These are phyloP conservation scores for Takakia lepidozioides DNA, from an alignment of 225 moss, liverwort and hornwort species.

Conservation along the genomic window DNA sequence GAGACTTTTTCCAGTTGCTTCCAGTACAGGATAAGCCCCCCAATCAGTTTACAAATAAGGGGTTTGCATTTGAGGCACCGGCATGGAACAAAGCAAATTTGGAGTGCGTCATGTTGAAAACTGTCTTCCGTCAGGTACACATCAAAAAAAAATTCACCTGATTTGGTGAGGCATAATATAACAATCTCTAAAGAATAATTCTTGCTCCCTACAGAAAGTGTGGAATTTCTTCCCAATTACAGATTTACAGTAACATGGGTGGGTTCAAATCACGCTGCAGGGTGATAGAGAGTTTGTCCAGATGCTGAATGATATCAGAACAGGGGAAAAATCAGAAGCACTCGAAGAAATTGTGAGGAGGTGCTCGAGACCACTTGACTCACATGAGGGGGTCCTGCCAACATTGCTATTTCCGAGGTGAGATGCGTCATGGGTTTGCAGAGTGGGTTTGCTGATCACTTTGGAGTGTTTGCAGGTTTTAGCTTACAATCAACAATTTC, in stretches of 20 bases:
- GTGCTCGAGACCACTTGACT: constrained; percentile 49
- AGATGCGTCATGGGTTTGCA: no score
- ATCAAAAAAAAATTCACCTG: no score
- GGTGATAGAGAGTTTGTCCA: constrained; percentile 45
- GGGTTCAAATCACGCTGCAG: no score
- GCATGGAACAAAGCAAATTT: constrained; percentile 39
- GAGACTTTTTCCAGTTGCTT: constrained; percentile 50
- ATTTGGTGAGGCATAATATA: no score
- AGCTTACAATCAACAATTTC: no score
- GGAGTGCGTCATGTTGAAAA: constrained; percentile 27
- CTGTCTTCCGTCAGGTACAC: constrained; percentile 38
- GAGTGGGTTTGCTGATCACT: no score
- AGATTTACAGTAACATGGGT: no score
- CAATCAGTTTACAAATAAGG: constrained; percentile 35
- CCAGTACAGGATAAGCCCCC: constrained; percentile 18
- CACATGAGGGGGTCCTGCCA: constrained; percentile 42
- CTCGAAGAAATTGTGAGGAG: constrained; percentile 42
- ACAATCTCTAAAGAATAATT: no score
- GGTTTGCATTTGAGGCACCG: constrained; percentile 40
- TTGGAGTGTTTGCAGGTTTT: no score
- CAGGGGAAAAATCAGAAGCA: constrained; percentile 46
- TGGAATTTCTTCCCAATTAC: no score
- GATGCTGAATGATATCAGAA: constrained; percentile 67
- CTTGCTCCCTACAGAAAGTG: no score
- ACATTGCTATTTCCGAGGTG: constrained; percentile 64